These are phyloP conservation scores for Suhomyces xylopsoci DNA, from an alignment of 805 yeast species.

Conservation along the genomic window DNA sequence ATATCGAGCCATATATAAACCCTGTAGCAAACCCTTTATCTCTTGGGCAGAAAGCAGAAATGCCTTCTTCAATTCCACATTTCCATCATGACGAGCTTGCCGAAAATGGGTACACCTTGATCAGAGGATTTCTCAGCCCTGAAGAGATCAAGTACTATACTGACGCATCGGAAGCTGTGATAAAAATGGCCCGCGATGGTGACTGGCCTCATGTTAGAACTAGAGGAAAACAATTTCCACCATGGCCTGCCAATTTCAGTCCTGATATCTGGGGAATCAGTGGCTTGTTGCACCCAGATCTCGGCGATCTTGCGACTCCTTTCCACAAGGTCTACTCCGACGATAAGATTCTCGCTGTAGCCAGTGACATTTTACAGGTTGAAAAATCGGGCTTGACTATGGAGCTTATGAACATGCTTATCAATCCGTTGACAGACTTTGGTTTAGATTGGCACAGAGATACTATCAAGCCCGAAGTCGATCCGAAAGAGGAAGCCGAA, in stretches of 20 bases:
- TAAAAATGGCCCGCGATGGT: slow-evolving; percentile 44
- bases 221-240: slow-evolving; percentile 53
- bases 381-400: slow-evolving; percentile 33
- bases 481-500: slow-evolving; percentile 42
- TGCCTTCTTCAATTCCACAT: slow-evolving; percentile 15
- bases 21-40: background rate
- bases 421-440: slow-evolving; percentile 51
- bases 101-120: slow-evolving; percentile 35
- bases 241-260: slow-evolving; percentile 50
- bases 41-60: background rate
- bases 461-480: slow-evolving; percentile 45
- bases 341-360: slow-evolving; percentile 37
- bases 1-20: background rate
- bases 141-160: slow-evolving; percentile 37
- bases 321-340: slow-evolving; percentile 42
- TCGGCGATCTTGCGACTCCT: slow-evolving; percentile 32
- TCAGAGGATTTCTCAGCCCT: slow-evolving; percentile 38
- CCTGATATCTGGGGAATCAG: slow-evolving; percentile 55
- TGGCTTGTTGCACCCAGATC: slow-evolving; percentile 47
- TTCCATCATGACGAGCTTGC: slow-evolving; percentile 35
- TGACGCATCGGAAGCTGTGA: slow-evolving; percentile 35
- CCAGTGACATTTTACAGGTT: slow-evolving; percentile 43
- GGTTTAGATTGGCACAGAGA: slow-evolving; percentile 56
- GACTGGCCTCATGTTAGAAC: slow-evolving; percentile 50
- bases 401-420: slow-evolving; percentile 52